Conservation (phyloP, 352 stramenopile species). For the Phytophthora podocarpi region DNA sequence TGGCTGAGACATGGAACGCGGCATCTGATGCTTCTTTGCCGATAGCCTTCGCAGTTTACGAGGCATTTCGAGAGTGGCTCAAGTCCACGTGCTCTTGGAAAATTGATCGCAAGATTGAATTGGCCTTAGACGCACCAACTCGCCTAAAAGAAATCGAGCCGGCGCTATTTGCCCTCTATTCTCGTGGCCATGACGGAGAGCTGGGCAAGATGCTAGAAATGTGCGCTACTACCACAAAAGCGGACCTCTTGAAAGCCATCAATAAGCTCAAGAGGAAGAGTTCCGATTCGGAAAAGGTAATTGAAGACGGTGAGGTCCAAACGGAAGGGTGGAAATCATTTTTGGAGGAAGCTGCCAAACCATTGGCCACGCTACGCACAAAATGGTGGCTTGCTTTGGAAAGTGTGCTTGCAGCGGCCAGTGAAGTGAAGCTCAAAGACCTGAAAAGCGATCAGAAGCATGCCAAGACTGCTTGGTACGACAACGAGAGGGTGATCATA, state of each 20-base stretch:
- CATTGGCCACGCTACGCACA: slow-evolving; percentile 18
- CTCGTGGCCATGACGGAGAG: background rate
- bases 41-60: background rate
- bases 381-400: slow-evolving; percentile 43
- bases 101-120: slow-evolving; percentile 20
- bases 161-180: slow-evolving; percentile 16
- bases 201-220: slow-evolving; percentile 15
- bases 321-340: slow-evolving; percentile 11
- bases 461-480: slow-evolving; percentile 1
- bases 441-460: slow-evolving; percentile 9
- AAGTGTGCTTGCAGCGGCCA: slow-evolving; percentile 12
- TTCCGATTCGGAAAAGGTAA: slow-evolving; percentile 5
- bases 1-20: background rate
- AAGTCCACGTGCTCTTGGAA: slow-evolving; percentile 1
- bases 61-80: slow-evolving; percentile 25
- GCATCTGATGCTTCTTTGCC: background rate
- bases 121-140: slow-evolving; percentile 14
- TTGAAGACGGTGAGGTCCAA: background rate
- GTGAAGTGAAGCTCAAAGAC: background rate
- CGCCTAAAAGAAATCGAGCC: slow-evolving; percentile 10
- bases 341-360: slow-evolving; percentile 4
- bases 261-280: too few species aligned
- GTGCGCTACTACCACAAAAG: slow-evolving; percentile 14
- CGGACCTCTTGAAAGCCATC: background rate
- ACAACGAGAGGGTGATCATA: slow-evolving; percentile 3